Evolutionary conservation across 176 grass and related monocot genomes (phyloP), one percentile per base, ranked within the genome.

Genomic region (Aegilops sharonensis): DNA sequence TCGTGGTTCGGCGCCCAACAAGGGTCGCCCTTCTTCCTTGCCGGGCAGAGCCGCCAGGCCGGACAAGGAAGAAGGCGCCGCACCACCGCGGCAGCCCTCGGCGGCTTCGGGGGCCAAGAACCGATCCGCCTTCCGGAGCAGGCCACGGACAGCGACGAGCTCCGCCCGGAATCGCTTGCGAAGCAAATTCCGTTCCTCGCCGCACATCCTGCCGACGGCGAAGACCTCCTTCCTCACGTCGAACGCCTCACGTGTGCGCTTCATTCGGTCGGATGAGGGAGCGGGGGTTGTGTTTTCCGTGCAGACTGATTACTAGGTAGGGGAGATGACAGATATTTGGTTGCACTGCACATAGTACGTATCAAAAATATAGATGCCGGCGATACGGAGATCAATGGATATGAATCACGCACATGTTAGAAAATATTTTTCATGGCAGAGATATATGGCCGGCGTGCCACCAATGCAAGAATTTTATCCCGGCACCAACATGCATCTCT

Each of bases 221-320:
- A 80, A 31, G 29, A 84, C 29, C 45, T 52, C 81, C 47, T 81
- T 75, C 72, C 23, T 76, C 47, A 91, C 81, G 36, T 8, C 30
- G 59, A 67, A 84, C 75, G 25, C 61, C 3, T 5, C 36, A 21
- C 45, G 47, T 12, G 5, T 8, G 56, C 56, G 56, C 56, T 59
- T 59, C 56, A 59, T 59, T 59, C 56, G 50, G 15, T 54, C 15
- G 50, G 15, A 18, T 21, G 56, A 31, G 47, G 4, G 4, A 50
- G 50, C 2, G 5, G 15, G 15, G 50, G 15, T 54, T 54, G 50
- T 54, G 50, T 54, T 7, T 54, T 18, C 20, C 7, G 56, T 21
- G 56, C 18, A 21, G 54, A 57, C 6, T 57, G 54, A 57, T 57
- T 57, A 57, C 52, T 20, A 20, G 17, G 5, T 8, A 20, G 5